Evolutionary conservation across 1,139 yeast genomes (phyloP).

Genomic region (Yamadazyma sp.): DNA sequence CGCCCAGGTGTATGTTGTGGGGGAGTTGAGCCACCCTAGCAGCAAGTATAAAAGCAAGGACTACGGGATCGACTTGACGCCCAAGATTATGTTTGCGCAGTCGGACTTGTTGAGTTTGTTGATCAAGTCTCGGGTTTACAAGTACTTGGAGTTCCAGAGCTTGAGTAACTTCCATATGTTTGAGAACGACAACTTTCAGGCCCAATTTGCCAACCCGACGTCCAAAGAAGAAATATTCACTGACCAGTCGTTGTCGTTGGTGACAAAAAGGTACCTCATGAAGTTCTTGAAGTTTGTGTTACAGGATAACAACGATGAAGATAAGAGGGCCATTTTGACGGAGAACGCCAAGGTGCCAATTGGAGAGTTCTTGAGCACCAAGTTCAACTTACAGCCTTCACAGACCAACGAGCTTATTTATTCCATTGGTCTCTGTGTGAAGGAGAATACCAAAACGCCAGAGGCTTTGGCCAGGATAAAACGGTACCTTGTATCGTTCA

Average conservation of each 20-base stretch:
- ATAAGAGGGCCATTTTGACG: constrained; percentile 47
- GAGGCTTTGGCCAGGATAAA: constrained; percentile 79
- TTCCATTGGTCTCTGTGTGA: constrained; percentile 78
- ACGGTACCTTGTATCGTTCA: constrained; percentile 82
- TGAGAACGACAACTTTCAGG: constrained; percentile 81
- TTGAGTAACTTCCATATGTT: constrained; percentile 85
- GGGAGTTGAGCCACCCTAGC: constrained; percentile 30
- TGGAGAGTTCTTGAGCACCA: constrained; percentile 53
- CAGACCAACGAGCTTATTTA: constrained; percentile 81
- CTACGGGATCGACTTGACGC: constrained; percentile 87
- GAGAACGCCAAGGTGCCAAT: constrained; percentile 59
- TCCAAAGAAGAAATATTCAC: constrained; percentile 90
- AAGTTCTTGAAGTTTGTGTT: constrained; percentile 87
- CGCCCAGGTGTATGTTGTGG: constrained; percentile 74
- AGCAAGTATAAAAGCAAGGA: constrained; percentile 59
- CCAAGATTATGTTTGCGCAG: constrained; percentile 83
- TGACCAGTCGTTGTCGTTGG: constrained; percentile 73
- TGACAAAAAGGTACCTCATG: constrained; percentile 85
- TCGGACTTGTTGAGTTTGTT: constrained; percentile 79
- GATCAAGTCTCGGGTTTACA: constrained; percentile 81
- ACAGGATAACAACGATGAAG: constrained; percentile 58
- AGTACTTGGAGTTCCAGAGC: constrained; percentile 90
- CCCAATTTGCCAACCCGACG: constrained; percentile 69
- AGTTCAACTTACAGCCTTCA: constrained; percentile 69
- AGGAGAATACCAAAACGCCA: constrained; percentile 60